A percentile compares a stretch with the other conserved stretches of the same genome.
These are phyloP conservation scores for Rhododendron kiyosumense DNA, from an alignment of 148 eudicot species.

Conservation along the genomic window DNA sequence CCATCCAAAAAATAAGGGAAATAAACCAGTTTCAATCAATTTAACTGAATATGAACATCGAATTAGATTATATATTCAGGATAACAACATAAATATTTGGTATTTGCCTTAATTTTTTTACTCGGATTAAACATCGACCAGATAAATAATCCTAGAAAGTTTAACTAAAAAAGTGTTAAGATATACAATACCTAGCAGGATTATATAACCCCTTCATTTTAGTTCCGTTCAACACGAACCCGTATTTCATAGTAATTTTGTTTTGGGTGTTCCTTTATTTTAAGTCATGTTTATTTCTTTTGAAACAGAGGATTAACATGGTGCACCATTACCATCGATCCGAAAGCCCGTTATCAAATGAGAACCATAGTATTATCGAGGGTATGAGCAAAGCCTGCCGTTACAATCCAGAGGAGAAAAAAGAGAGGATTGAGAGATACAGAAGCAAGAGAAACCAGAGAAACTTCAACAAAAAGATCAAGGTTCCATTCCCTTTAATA, in stretches of 20 bases:
- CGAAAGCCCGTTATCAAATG: slow-evolving; percentile 61
- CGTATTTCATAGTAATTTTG: not conserved
- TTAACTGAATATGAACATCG: not conserved
- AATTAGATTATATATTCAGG: not conserved
- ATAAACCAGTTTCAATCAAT: not conserved
- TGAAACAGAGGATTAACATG: slow-evolving; percentile 40
- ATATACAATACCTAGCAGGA: not conserved
- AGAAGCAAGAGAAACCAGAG: slow-evolving; percentile 78
- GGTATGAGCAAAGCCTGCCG: slow-evolving; percentile 67
- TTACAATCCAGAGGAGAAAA: slow-evolving; percentile 84
- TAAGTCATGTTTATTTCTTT: not conserved
- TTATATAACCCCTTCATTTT: not conserved
- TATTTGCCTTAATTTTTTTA: not conserved
- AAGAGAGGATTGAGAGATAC: slow-evolving; percentile 79
- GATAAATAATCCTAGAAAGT: not conserved
- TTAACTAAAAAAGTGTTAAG: not conserved
- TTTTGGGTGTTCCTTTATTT: not conserved
- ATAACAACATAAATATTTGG: not conserved
- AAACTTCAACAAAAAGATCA: slow-evolving; percentile 90
- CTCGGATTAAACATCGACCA: not conserved
- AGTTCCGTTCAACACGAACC: not conserved
- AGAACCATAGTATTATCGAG: slow-evolving; percentile 53
- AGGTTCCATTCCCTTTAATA: slow-evolving; percentile 35
- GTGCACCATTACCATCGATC: slow-evolving; percentile 34
- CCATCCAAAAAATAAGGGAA: not conserved